phyloP scores from a whole-genome alignment of 208 protist genomes.

The Leishmania turanica region DNA sequence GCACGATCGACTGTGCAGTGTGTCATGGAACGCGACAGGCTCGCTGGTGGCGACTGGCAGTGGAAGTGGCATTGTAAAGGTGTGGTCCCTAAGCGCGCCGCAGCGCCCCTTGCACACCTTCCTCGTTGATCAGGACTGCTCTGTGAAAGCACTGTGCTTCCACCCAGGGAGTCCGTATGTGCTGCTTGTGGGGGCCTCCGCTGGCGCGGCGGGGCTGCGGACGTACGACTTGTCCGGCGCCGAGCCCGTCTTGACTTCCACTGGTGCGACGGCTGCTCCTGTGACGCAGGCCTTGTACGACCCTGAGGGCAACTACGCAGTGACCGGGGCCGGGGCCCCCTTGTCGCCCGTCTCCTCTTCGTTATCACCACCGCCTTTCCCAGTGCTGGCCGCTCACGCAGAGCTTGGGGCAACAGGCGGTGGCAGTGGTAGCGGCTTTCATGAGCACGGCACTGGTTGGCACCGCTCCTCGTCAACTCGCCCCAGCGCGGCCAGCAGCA shows the following conservation, averaged over 20 bases:
- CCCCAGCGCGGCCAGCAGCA: constrained; percentile 2
- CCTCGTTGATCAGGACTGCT: constrained; percentile 38
- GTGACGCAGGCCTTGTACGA: constrained; percentile 77
- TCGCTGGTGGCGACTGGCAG: constrained; percentile 70
- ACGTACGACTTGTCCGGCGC: constrained; percentile 66
- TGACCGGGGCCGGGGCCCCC: constrained; percentile 55
- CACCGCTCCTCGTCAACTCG: constrained; percentile 20
- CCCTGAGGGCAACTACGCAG: constrained; percentile 65
- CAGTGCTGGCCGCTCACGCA: background rate
- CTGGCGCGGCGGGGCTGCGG: constrained; percentile 43
- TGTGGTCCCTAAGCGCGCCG: constrained; percentile 62
- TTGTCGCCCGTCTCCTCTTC: background rate
- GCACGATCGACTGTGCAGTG: constrained; percentile 61
- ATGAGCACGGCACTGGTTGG: constrained; percentile 13
- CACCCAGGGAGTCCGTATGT: constrained; percentile 73
- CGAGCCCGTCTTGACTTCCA: constrained; percentile 27
- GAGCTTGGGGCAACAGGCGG: background rate
- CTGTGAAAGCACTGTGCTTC: constrained; percentile 68
- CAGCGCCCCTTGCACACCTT: constrained; percentile 41
- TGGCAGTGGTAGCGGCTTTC: background rate
- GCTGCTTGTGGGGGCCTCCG: constrained; percentile 53
- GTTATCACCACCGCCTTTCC: background rate
- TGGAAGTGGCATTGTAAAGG: constrained; percentile 54
- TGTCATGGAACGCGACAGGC: constrained; percentile 67
- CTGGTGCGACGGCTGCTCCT: constrained; percentile 42